Percentiles rank a stretch among this genome's conserved stretches.
phyloP scores from a whole-genome alignment of 495 filamentous ascomycete genomes.

The Cercophora newfieldiana region DNA sequence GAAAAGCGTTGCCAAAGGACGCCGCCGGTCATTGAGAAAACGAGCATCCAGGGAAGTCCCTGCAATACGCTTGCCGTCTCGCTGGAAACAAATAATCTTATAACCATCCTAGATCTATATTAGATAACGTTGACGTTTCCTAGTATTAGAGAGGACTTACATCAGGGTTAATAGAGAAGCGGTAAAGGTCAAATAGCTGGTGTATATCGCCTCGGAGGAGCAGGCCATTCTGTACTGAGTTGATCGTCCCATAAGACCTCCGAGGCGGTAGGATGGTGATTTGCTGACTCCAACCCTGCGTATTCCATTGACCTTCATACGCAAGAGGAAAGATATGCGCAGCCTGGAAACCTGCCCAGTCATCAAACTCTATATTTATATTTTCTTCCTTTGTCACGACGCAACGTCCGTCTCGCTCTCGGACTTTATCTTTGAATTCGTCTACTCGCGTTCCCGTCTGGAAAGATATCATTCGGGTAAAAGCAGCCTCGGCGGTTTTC shows the following conservation, averaged over 20 bases:
- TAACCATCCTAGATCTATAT: too few species aligned
- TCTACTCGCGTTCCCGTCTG: constrained; percentile 9
- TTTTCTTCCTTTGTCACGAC: constrained; percentile 9
- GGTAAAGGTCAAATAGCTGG: constrained; percentile 7
- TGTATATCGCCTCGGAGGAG: constrained; percentile 13
- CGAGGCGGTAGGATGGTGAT: constrained; percentile 10
- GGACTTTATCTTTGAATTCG: constrained; percentile 3
- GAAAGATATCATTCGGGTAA: constrained; percentile 8
- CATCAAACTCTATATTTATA: neutral
- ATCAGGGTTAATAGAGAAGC: constrained; percentile 37
- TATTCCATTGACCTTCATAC: constrained; percentile 10
- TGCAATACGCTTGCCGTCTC: constrained; percentile 28
- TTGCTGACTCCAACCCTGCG: neutral
- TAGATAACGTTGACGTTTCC: constrained; percentile 24
- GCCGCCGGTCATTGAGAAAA: constrained; percentile 35
- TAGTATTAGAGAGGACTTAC: constrained; percentile 30
- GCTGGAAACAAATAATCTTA: constrained; percentile 37
- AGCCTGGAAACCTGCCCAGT: constrained; percentile 4
- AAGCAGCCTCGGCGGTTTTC: constrained; percentile 2
- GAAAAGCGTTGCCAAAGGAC: constrained; percentile 38
- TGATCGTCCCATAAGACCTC: constrained; percentile 12
- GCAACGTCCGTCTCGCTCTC: constrained; percentile 8
- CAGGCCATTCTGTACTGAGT: constrained; percentile 14
- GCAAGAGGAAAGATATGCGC: too few species aligned
- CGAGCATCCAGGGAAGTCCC: constrained; percentile 37